Evolutionary conservation across 202 grass and related monocot species (phyloP).

Genomic region (Hordeum pubiflorum): DNA sequence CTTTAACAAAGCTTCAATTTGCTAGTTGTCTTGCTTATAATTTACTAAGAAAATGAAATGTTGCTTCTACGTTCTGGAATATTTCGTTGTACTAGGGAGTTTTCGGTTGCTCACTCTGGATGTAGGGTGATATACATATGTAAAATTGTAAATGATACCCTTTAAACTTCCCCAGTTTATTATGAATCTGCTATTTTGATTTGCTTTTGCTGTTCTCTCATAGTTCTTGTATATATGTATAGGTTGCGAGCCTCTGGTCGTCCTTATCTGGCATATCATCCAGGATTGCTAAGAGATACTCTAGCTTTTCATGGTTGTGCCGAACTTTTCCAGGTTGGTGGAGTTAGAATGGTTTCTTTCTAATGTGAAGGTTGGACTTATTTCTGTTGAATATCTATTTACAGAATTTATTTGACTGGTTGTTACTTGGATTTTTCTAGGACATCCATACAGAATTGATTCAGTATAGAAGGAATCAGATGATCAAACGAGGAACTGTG

Average conservation of each 20-base stretch:
- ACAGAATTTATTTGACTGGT: constrained; percentile 27
- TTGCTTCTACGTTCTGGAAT: background rate
- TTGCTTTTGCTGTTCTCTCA: background rate
- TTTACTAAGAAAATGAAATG: background rate
- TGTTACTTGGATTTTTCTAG: constrained; percentile 43
- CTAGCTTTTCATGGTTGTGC: constrained; percentile 99
- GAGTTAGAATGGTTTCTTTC: constrained; percentile 15
- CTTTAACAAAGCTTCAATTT: background rate
- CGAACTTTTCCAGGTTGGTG: constrained; percentile 91
- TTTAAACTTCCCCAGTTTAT: background rate
- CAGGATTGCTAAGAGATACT: constrained; percentile 83
- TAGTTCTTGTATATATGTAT: constrained; percentile 24
- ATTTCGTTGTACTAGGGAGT: background rate
- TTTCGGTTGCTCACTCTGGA: constrained; percentile 1
- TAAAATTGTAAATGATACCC: constrained; percentile 8
- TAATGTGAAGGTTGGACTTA: background rate
- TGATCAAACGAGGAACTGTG: constrained; percentile 71
- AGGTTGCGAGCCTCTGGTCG: constrained; percentile 69
- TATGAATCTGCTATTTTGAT: background rate
- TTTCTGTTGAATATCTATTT: background rate
- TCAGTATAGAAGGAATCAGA: constrained; percentile 88
- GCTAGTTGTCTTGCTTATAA: constrained; percentile 1
- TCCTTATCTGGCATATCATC: constrained; percentile 86
- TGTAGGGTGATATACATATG: background rate
- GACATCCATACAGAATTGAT: constrained; percentile 96